phyloP scores from a whole-genome alignment of 257 asterid species.

The Nicotiana paniculata region DNA sequence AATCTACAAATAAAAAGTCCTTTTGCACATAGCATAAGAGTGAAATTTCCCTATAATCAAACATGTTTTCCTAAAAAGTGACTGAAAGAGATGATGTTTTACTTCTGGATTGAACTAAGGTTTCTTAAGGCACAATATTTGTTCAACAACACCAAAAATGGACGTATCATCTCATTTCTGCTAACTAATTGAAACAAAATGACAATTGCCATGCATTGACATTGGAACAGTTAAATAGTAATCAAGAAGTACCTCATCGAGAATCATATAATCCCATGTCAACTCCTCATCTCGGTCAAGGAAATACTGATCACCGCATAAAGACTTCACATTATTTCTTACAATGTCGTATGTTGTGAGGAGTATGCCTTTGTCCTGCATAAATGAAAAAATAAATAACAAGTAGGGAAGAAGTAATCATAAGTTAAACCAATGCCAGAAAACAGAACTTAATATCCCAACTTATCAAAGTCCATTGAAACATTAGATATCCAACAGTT shows the following conservation, averaged over 20 bases:
- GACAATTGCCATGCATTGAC: not conserved
- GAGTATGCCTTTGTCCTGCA: conserved; percentile 81
- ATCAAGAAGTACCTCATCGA: conserved; percentile 63
- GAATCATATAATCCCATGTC: conserved; percentile 88
- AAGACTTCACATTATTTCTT: conserved; percentile 57
- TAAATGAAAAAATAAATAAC: conserved; percentile 5
- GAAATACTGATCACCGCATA: conserved; percentile 50
- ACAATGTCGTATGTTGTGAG: conserved; percentile 92
- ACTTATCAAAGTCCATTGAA: not conserved
- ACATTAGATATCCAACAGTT: not conserved
- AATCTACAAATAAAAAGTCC: not conserved
- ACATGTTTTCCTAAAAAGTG: not conserved
- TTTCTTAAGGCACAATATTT: not conserved
- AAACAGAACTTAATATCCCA: not conserved
- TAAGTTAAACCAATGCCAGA: conserved; percentile 3
- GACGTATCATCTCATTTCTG: not conserved
- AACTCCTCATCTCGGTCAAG: conserved; percentile 47
- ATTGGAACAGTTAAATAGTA: conserved; percentile 3
- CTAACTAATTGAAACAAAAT: not conserved
- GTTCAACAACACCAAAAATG: not conserved
- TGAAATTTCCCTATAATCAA: not conserved
- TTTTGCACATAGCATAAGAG: not conserved
- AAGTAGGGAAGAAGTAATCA: conserved; percentile 5
- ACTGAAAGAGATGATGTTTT: not conserved
- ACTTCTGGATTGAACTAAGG: not conserved